A percentile compares a stretch with the other conserved stretches of the same genome.
These are phyloP conservation scores for Paracamarosporium sp. DNA, from an alignment of 2,329 filamentous ascomycete species.

Conservation along the genomic window DNA sequence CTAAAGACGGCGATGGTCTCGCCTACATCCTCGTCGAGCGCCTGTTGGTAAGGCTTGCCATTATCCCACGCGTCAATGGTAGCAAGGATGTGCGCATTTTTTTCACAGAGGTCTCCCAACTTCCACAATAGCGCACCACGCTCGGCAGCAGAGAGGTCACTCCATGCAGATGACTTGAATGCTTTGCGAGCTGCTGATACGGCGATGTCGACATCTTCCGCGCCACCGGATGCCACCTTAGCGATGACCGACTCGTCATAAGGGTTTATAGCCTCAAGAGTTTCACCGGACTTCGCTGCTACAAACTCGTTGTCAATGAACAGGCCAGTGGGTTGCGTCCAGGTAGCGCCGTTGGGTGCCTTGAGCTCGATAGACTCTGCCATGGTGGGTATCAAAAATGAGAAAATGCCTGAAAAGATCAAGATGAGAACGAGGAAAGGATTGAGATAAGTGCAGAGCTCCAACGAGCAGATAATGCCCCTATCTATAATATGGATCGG, in stretches of 20 bases:
- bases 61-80: slow-evolving; percentile 68
- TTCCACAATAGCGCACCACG: slow-evolving; percentile 21
- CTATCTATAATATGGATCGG: background rate
- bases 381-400: background rate
- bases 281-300: slow-evolving; percentile 5
- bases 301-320: slow-evolving; percentile 7
- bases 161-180: slow-evolving; percentile 22
- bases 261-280: slow-evolving; percentile 5
- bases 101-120: slow-evolving; percentile 24
- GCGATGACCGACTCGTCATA: slow-evolving; percentile 27
- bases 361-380: slow-evolving; percentile 37
- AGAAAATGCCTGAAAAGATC: background rate
- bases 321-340: slow-evolving; percentile 34
- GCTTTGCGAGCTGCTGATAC: slow-evolving; percentile 35
- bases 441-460: background rate
- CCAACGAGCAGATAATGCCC: background rate
- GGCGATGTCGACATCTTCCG: slow-evolving; percentile 36
- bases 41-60: slow-evolving; percentile 71
- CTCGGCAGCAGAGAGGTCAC: slow-evolving; percentile 7
- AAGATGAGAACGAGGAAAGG: background rate
- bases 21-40: slow-evolving; percentile 65
- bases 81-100: slow-evolving; percentile 17
- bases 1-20: slow-evolving; percentile 54
- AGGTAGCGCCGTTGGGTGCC: slow-evolving; percentile 47
- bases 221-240: slow-evolving; percentile 35